Conservation (phyloP, 2,329 filamentous ascomycete species). For the Orbilia oligospora region DNA sequence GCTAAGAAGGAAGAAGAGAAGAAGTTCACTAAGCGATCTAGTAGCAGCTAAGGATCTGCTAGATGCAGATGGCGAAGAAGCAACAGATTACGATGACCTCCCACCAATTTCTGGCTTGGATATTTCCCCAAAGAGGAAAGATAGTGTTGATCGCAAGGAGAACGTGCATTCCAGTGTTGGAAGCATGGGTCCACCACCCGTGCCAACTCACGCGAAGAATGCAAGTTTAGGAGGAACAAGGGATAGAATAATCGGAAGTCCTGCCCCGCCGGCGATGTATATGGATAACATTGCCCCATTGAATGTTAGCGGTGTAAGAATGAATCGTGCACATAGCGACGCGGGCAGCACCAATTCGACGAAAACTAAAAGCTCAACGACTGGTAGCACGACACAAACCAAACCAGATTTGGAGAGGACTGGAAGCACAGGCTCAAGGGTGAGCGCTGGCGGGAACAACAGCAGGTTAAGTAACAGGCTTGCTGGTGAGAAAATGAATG, state of each 20-base stretch:
- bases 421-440: constrained; percentile 13
- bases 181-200: constrained; percentile 52
- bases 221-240: constrained; percentile 30
- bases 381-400: neutral
- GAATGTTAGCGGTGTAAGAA: constrained; percentile 52
- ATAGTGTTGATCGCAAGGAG: constrained; percentile 49
- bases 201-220: constrained; percentile 49
- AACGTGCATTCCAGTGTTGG: constrained; percentile 24
- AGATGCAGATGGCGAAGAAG: constrained; percentile 70
- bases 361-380: constrained; percentile 13
- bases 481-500: constrained; percentile 32
- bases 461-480: constrained; percentile 17
- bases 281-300: constrained; percentile 50
- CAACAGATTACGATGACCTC: neutral
- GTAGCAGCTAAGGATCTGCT: constrained; percentile 68
- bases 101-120: constrained; percentile 19
- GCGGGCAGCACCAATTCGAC: constrained; percentile 37
- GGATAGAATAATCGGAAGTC: constrained; percentile 5
- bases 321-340: constrained; percentile 50
- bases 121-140: constrained; percentile 38
- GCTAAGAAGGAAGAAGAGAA: constrained; percentile 80
- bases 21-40: constrained; percentile 92
- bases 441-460: neutral
- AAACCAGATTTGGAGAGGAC: neutral
- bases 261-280: constrained; percentile 20